Evolutionary conservation across 73 alveolate genomes (phyloP).

Genomic region (Durusdinium trenchii): DNA sequence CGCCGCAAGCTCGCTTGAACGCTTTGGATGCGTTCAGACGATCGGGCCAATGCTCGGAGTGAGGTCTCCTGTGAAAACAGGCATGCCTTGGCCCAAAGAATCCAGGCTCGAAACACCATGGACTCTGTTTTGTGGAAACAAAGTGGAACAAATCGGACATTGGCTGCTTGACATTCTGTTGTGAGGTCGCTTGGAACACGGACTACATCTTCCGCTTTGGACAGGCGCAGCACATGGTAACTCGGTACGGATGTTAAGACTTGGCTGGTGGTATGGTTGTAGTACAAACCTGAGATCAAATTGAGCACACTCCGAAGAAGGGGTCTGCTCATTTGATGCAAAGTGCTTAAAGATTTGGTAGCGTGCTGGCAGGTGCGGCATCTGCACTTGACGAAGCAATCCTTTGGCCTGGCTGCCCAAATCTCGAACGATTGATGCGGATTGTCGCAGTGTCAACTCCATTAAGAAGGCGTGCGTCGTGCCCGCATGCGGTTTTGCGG

Average conservation of each 20-base stretch:
- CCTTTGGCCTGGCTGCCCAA: too few relatives aligned
- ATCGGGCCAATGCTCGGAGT: too few relatives aligned
- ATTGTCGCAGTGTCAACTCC: too few relatives aligned
- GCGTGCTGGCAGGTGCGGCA: constrained; percentile 21
- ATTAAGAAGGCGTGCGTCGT: too few relatives aligned
- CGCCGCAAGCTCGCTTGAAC: neutral
- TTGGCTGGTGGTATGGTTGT: too few relatives aligned
- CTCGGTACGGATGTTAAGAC: too few relatives aligned
- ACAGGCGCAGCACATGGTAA: too few relatives aligned
- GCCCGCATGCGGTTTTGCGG: too few relatives aligned
- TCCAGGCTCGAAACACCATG: neutral
- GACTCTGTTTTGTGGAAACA: neutral
- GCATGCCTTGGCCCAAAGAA: constrained; percentile 83
- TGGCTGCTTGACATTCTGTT: neutral
- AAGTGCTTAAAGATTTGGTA: neutral
- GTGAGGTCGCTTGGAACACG: constrained; percentile 86
- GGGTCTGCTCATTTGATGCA: neutral
- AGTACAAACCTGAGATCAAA: too few relatives aligned
- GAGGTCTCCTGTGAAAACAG: constrained; percentile 78
- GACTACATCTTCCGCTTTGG: constrained; percentile 93
- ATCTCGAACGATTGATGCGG: too few relatives aligned
- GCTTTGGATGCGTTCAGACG: neutral
- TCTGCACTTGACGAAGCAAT: constrained; percentile 44
- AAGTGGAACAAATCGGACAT: neutral
- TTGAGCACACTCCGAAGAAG: too few relatives aligned